Percentiles rank a stretch among this genome's conserved stretches.
These are phyloP conservation scores for Colletotrichum sp. DNA, from an alignment of 2,329 filamentous ascomycete genomes.

Conservation along the genomic window DNA sequence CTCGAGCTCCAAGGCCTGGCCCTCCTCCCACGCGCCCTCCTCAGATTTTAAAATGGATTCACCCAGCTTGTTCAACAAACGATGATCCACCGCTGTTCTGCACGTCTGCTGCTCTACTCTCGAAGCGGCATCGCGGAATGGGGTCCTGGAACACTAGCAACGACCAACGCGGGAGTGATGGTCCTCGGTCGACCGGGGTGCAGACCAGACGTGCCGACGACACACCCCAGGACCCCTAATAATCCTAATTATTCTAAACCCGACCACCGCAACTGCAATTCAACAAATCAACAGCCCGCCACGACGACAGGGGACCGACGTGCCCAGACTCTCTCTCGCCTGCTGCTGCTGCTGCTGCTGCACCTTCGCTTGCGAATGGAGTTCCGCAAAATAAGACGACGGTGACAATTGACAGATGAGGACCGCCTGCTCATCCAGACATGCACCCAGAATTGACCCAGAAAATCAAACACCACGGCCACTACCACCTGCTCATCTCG, in stretches of 20 bases:
- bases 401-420: neutral
- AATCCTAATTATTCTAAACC: conserved; percentile 2
- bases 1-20: neutral
- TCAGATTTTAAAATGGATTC: neutral
- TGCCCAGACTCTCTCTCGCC: neutral
- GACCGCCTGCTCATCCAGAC: neutral
- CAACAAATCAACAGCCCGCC: neutral
- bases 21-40: neutral
- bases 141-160: conserved; percentile 14
- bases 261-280: neutral
- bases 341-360: neutral
- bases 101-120: conserved; percentile 11
- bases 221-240: conserved; percentile 18
- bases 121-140: conserved; percentile 14
- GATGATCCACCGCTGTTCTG: conserved; percentile 4
- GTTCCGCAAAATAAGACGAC: conserved; percentile 18
- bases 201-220: conserved; percentile 10
- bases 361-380: neutral
- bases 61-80: neutral
- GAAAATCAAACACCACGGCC: neutral
- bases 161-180: conserved; percentile 20
- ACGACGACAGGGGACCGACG: neutral
- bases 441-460: neutral
- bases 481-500: neutral
- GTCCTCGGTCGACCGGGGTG: conserved; percentile 16